Evolutionary conservation across 108 stramenopile genomes (phyloP), one percentile per base, ranked within the genome.

Genomic region (Nitzschia putrida): DNA sequence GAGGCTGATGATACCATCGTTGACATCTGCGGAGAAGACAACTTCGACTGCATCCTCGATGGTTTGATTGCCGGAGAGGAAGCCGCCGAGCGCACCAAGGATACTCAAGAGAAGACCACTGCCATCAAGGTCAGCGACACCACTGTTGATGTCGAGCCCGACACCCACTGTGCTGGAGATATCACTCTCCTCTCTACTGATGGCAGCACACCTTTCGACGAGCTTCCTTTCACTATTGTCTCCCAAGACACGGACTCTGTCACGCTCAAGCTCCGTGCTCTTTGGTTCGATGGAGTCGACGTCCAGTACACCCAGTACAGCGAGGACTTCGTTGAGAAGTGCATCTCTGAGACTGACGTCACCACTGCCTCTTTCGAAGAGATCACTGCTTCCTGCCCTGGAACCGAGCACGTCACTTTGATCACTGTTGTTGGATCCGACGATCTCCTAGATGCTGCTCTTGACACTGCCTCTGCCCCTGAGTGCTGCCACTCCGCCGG

Each of bases 11-110:
- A 18, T 18, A 34, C 26, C 29, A 41, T 60, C 21, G 4, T 60
- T 34, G 59, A 41, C 12, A 41, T 38, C 37, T 60, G 59, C 38
- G 59, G 59, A 38, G 29, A 34, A n/a, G 58, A 59, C 58, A 20
- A 59, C 18, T 9, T 8, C 9, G 34, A 60, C 34, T 60, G 59
- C 18, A 26, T 60, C 59, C 8, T n/a, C 24, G 59, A 37, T 9
- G 59, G 39, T 26, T 34, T 40, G 8, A 9, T 40, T 12, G 59
- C 24, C 21, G 59, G 39, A 9, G 59, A 34, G 9, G 59, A 60
- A 26, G 53, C 20, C 53, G 53, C 53, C 9, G 44, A 44, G 44
- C 9, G 13, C 13, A 13, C 44, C 9, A 44, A 11, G 9, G 9
- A 9, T 44, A 13, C 13, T 9, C 44, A 44, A 44, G 13, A 44